phyloP scores from a whole-genome alignment of 208 protist species.

The Leishmania martiniquensis region DNA sequence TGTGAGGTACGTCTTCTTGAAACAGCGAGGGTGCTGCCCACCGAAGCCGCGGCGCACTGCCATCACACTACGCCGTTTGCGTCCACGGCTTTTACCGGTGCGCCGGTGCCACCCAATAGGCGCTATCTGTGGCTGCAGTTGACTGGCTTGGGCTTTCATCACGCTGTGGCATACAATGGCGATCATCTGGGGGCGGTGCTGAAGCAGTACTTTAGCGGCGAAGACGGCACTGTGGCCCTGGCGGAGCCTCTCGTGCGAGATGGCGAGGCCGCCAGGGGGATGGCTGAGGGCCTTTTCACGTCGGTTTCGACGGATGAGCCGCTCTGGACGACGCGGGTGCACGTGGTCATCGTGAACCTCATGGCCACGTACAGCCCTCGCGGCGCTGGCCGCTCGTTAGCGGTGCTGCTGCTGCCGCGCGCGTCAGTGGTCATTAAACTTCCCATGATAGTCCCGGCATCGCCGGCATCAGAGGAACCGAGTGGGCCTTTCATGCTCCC shows the following conservation, averaged over 20 bases:
- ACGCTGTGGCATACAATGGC: conserved; percentile 51
- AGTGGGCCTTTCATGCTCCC: not conserved
- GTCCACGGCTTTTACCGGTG: not conserved
- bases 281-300: not conserved
- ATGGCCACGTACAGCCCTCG: conserved; percentile 38
- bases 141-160: conserved; percentile 39
- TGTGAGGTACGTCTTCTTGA: conserved; percentile 25
- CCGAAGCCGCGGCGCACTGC: not conserved
- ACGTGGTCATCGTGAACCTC: conserved; percentile 25
- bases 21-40: not conserved
- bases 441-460: not conserved
- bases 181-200: conserved; percentile 56
- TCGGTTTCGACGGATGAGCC: not conserved
- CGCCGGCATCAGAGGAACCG: not conserved
- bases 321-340: conserved; percentile 18
- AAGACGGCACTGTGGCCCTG: not conserved
- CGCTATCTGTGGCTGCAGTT: conserved; percentile 35
- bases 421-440: conserved; percentile 22
- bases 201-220: conserved; percentile 45
- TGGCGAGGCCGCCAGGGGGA: not conserved
- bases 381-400: conserved; percentile 27
- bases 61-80: not conserved
- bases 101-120: not conserved
- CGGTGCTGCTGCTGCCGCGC: conserved; percentile 31
- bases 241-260: not conserved